Base-by-base conservation (phyloP, 495 filamentous ascomycete genomes). In the Aspergillus bertholletiae region DNA sequence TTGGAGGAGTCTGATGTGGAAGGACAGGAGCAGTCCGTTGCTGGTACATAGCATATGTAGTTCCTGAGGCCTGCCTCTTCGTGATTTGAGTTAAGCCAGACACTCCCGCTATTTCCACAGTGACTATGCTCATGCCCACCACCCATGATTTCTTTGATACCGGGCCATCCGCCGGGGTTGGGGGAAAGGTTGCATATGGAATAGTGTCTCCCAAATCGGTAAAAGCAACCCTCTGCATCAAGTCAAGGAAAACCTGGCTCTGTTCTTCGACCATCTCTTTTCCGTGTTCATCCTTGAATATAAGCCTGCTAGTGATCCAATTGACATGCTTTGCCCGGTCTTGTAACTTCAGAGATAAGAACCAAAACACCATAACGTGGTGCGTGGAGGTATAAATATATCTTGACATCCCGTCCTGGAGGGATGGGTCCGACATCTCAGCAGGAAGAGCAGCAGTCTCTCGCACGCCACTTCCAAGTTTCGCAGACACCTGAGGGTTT, bases 291-390 rank as follows among this genome's bases (percentile, higher is more conserved):
- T 96, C 88, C 50, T 79, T 84, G 51, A 79, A 76, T 22, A 89
- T 88, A 26, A 99, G 78, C 54, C 89, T 87, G 65, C 88, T 91
- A n/a, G 88, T 86, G 56, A 97, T 96, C 90, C 90, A 97, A 43
- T 84, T 83, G 43, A 96, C 89, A 55, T 95, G 87, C 55, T 84
- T 89, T 17, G 84, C 80, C 24, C 95, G 86, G 57, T 97, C 91
- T 37, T 84, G 77, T 28, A 96, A 79, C 65, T 88, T 92, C 55
- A 97, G 66, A 7, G 89, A 88, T 49, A 97, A 74, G 67, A 96
- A 97, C 95, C 95, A 99, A 61, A 96, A 96, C 3, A 89, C 89
- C 59, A 97, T 90, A 60, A 96, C 91, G 68, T 97, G 91, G 66
- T 96, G 96, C 6, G 94, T 92, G 22, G 97, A 74, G 1, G 89